Conservation (phyloP, 805 yeast genomes). For the Wickerhamomyces kurtzmanii region DNA sequence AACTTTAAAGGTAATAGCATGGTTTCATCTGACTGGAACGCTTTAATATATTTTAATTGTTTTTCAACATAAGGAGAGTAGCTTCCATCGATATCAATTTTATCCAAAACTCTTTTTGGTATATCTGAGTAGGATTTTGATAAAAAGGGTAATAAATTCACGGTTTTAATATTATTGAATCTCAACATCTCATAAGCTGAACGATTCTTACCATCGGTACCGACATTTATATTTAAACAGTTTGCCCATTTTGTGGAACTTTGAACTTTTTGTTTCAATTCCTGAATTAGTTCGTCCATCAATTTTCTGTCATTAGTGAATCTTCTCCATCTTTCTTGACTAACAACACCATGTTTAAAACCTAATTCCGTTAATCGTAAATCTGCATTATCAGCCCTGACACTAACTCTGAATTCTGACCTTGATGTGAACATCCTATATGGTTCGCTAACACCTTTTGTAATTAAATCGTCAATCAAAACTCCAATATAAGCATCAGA, state of each 20-base stretch:
- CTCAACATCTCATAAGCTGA: conserved; percentile 68
- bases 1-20: conserved; percentile 59
- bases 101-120: conserved; percentile 39
- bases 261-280: conserved; percentile 32
- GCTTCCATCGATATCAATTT: conserved; percentile 69
- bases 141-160: conserved; percentile 7
- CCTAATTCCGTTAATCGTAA: conserved; percentile 69
- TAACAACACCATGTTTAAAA: conserved; percentile 52
- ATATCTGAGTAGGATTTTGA: conserved; percentile 16
- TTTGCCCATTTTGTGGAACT: conserved; percentile 61
- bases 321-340: conserved; percentile 43
- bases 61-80: conserved; percentile 73
- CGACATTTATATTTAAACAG: conserved; percentile 33
- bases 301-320: conserved; percentile 32
- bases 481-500: conserved; percentile 90
- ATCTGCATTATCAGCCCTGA: conserved; percentile 93
- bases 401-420: conserved; percentile 84
- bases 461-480: conserved; percentile 83
- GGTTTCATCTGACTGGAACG: conserved; percentile 78
- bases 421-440: conserved; percentile 97
- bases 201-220: conserved; percentile 42
- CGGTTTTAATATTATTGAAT: conserved; percentile 30
- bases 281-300: conserved; percentile 33
- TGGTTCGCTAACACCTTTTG: conserved; percentile 95
- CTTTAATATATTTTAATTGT: conserved; percentile 61